Evolutionary conservation across 2,329 filamentous ascomycete species (phyloP).

Genomic region (Cordyceps cicadae): DNA sequence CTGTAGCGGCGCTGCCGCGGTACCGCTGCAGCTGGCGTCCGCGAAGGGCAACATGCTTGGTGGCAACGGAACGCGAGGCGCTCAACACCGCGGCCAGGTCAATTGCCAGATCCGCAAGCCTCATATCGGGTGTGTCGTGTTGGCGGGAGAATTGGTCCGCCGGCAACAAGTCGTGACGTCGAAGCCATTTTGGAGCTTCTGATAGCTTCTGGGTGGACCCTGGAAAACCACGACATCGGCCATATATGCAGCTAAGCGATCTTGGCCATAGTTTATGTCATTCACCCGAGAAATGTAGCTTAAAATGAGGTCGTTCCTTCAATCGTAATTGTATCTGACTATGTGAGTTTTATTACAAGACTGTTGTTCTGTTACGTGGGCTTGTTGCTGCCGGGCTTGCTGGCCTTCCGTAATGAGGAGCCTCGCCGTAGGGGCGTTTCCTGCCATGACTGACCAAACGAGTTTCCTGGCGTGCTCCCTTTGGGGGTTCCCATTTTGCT

Average conservation of each 20-base stretch:
- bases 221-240: background rate
- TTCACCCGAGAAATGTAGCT: background rate
- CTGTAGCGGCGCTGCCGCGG: constrained; percentile 32
- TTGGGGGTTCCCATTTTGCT: constrained; percentile 48
- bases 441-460: constrained; percentile 25
- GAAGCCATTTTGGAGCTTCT: background rate
- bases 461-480: constrained; percentile 23
- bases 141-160: constrained; percentile 16
- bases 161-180: constrained; percentile 7
- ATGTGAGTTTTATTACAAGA: background rate
- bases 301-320: background rate
- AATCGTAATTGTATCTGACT: background rate
- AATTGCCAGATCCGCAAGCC: constrained; percentile 56
- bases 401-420: constrained; percentile 30
- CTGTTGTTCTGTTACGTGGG: background rate
- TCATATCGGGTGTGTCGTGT: constrained; percentile 33
- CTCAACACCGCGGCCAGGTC: constrained; percentile 63
- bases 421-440: constrained; percentile 28
- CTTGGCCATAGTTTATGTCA: background rate
- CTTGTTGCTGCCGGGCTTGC: constrained; percentile 14
- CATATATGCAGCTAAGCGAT: constrained; percentile 11
- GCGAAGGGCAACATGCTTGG: constrained; percentile 52
- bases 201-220: background rate
- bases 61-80: constrained; percentile 60
- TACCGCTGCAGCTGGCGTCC: constrained; percentile 45